phyloP scores from a whole-genome alignment of 805 yeast genomes.

The Kodamaea leandrae region DNA sequence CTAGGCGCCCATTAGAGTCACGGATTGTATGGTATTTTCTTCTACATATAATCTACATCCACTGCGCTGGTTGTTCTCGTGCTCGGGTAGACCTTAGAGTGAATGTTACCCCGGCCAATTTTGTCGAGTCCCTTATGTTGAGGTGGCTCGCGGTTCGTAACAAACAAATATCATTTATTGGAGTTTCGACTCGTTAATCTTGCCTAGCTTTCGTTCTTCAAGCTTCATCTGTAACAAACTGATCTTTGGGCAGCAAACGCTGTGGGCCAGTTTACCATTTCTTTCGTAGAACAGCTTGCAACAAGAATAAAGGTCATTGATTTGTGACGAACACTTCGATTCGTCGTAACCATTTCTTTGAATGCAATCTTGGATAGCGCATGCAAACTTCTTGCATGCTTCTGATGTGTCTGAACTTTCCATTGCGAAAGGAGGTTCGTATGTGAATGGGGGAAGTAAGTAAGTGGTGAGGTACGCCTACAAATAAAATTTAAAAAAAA shows the following conservation, averaged over 20 bases:
- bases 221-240: slow-evolving; percentile 59
- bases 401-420: neutral
- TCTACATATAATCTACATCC: slow-evolving; percentile 48
- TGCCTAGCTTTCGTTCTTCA: slow-evolving; percentile 57
- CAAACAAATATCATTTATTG: slow-evolving; percentile 43
- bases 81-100: slow-evolving; percentile 94
- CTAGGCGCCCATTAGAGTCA: slow-evolving; percentile 87
- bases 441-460: neutral
- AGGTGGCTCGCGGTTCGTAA: slow-evolving; percentile 71
- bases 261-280: slow-evolving; percentile 56
- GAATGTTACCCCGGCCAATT: slow-evolving; percentile 52
- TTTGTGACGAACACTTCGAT: slow-evolving; percentile 63
- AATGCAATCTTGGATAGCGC: slow-evolving; percentile 80
- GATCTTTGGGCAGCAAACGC: slow-evolving; percentile 80
- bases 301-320: slow-evolving; percentile 72
- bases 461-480: neutral
- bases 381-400: slow-evolving; percentile 74
- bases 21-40: slow-evolving; percentile 47
- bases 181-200: slow-evolving; percentile 44
- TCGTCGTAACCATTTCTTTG: slow-evolving; percentile 64
- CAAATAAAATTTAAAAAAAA: neutral
- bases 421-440: neutral
- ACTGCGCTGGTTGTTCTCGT: slow-evolving; percentile 55
- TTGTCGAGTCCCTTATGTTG: slow-evolving; percentile 52
- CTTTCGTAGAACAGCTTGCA: slow-evolving; percentile 64